phyloP scores from a whole-genome alignment of 805 yeast genomes.

The Candida xiaguanensis region DNA sequence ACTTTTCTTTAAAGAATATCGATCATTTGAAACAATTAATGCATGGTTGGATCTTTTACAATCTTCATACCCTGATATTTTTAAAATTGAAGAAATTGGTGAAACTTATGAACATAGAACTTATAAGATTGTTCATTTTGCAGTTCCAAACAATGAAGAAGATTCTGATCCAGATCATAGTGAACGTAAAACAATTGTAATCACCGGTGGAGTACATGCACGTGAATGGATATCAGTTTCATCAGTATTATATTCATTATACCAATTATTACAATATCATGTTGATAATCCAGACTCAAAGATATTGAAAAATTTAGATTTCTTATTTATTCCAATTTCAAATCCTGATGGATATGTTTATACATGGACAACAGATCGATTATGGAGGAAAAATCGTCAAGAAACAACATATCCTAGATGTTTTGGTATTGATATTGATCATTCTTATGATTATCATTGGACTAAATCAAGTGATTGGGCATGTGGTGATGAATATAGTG shows the following conservation, averaged over 20 bases:
- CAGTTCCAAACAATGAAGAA: slow-evolving; percentile 44
- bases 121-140: slow-evolving; percentile 62
- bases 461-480: slow-evolving; percentile 57
- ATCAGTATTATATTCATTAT: slow-evolving; percentile 58
- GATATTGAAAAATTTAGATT: slow-evolving; percentile 56
- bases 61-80: slow-evolving; percentile 59
- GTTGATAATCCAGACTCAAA: slow-evolving; percentile 27
- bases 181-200: slow-evolving; percentile 59
- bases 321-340: slow-evolving; percentile 74
- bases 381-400: slow-evolving; percentile 90
- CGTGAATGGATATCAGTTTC: slow-evolving; percentile 86
- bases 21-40: slow-evolving; percentile 65
- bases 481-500: slow-evolving; percentile 82
- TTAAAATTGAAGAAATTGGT: slow-evolving; percentile 68
- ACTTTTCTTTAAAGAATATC: slow-evolving; percentile 65
- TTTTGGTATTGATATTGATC: slow-evolving; percentile 83
- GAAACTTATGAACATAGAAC: slow-evolving; percentile 72
- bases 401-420: slow-evolving; percentile 61
- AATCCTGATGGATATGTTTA: slow-evolving; percentile 91
- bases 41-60: slow-evolving; percentile 65
- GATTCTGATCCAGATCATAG: slow-evolving; percentile 27
- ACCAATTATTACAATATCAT: slow-evolving; percentile 27
- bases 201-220: slow-evolving; percentile 85
- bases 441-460: slow-evolving; percentile 77
- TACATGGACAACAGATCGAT: slow-evolving; percentile 74